Conservation (phyloP, 331 rosid species). For the Quercus lobata region DNA sequence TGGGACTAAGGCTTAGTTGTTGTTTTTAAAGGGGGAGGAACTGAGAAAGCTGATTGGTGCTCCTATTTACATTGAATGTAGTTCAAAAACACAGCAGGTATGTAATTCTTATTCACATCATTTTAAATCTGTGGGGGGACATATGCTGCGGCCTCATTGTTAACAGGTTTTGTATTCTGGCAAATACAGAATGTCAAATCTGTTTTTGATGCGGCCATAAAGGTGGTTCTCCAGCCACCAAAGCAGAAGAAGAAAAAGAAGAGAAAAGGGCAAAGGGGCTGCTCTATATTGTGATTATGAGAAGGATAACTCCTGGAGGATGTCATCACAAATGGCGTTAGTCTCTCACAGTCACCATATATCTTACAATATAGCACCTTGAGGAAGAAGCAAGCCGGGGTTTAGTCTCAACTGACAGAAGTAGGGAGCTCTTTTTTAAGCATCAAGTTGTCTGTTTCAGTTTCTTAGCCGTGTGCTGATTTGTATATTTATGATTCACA, state of each 20-base stretch:
- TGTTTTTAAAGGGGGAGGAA: slow-evolving; percentile 72
- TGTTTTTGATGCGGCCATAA: slow-evolving; percentile 90
- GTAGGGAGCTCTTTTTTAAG: slow-evolving; percentile 29
- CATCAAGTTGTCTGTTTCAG: slow-evolving; percentile 38
- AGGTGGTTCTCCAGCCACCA: slow-evolving; percentile 96
- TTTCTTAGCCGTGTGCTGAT: slow-evolving; percentile 28
- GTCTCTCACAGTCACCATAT: slow-evolving; percentile 31
- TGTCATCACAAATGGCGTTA: slow-evolving; percentile 40
- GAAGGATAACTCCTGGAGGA: slow-evolving; percentile 23
- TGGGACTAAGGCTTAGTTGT: too few species aligned
- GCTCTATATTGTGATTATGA: slow-evolving; percentile 70
- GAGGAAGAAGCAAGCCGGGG: slow-evolving; percentile 28
- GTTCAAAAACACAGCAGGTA: slow-evolving; percentile 98
- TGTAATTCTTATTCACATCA: slow-evolving; percentile 15
- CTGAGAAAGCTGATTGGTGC: slow-evolving; percentile 83
- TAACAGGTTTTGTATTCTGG: neutral
- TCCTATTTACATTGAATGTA: slow-evolving; percentile 83
- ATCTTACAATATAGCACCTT: slow-evolving; percentile 33
- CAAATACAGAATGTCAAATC: slow-evolving; percentile 88
- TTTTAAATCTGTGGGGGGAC: slow-evolving; percentile 3
- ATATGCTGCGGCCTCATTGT: slow-evolving; percentile 1
- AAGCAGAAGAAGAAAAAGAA: slow-evolving; percentile 75
- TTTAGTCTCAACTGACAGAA: slow-evolving; percentile 37
- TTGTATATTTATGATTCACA: slow-evolving; percentile 42
- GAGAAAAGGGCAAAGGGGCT: slow-evolving; percentile 71